These are phyloP conservation scores for Ogataea paraovalis DNA, from an alignment of 805 yeast genomes.

Conservation along the genomic window DNA sequence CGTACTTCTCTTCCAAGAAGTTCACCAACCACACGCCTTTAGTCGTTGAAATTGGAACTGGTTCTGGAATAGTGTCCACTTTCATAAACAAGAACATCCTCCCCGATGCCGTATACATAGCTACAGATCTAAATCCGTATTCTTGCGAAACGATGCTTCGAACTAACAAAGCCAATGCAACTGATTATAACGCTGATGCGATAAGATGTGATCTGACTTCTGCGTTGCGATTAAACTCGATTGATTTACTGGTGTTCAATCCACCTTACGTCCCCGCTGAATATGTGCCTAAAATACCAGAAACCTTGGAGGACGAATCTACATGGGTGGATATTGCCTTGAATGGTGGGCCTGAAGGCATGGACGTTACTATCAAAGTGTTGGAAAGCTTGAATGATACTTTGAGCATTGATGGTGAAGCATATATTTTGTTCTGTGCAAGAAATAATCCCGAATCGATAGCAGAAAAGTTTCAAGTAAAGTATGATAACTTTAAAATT, in stretches of 20 bases:
- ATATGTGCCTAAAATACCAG: constrained; percentile 59
- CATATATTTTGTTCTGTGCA: constrained; percentile 89
- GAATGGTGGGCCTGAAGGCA: constrained; percentile 86
- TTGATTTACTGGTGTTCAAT: constrained; percentile 81
- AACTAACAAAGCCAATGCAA: constrained; percentile 33
- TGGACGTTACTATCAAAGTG: constrained; percentile 73
- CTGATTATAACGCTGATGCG: constrained; percentile 35
- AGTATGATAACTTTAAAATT: constrained; percentile 44
- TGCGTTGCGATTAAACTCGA: constrained; percentile 39
- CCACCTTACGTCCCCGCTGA: constrained; percentile 97
- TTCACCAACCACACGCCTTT: constrained; percentile 40
- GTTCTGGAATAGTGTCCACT: constrained; percentile 85
- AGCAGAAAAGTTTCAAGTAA: constrained; percentile 39
- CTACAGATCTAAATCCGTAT: constrained; percentile 78
- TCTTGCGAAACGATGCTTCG: constrained; percentile 55
- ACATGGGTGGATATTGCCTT: constrained; percentile 88
- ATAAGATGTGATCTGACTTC: constrained; percentile 57
- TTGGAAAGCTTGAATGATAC: constrained; percentile 49
- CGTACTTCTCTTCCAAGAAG: constrained; percentile 23
- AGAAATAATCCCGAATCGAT: constrained; percentile 76
- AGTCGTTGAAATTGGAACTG: constrained; percentile 84
- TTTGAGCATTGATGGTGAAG: constrained; percentile 62
- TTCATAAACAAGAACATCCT: constrained; percentile 60
- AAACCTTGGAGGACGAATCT: constrained; percentile 38
- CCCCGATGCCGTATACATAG: constrained; percentile 51